A percentile compares a stretch with the other conserved stretches of the same genome.
These are phyloP conservation scores for Abrus pulchellus DNA, from an alignment of 306 rosid species.

Conservation along the genomic window DNA sequence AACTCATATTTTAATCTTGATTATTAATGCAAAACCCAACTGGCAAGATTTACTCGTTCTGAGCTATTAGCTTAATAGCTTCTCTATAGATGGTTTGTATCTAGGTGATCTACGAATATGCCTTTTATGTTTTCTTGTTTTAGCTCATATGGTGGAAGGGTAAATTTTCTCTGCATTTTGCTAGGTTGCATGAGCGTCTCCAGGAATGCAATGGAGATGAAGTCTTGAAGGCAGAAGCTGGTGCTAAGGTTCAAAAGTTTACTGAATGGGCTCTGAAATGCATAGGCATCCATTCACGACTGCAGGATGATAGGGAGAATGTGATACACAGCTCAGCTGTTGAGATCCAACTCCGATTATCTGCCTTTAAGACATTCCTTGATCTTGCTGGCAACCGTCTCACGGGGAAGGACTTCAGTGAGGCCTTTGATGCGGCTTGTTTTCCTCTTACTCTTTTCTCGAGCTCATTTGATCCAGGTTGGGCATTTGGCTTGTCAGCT, in stretches of 20 bases:
- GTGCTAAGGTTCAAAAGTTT: slow-evolving; percentile 85
- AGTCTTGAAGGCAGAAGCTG: slow-evolving; percentile 88
- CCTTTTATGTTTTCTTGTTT: no score
- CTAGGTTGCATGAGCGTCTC: slow-evolving; percentile 88
- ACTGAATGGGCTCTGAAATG: slow-evolving; percentile 95
- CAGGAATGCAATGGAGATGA: slow-evolving; percentile 93
- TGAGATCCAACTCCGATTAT: slow-evolving; percentile 84
- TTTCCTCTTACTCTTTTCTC: slow-evolving; percentile 93
- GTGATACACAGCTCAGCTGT: slow-evolving; percentile 64
- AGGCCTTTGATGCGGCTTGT: slow-evolving; percentile 97
- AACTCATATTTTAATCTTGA: slow-evolving; percentile 15
- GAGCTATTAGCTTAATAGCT: not conserved
- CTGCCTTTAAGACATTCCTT: slow-evolving; percentile 81
- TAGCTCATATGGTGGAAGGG: no score
- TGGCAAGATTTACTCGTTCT: slow-evolving; percentile 1
- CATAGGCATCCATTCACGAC: slow-evolving; percentile 81
- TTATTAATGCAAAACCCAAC: slow-evolving; percentile 14
- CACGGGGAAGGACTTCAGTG: slow-evolving; percentile 88
- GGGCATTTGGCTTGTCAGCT: slow-evolving; percentile 85
- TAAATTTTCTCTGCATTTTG: slow-evolving; percentile 46
- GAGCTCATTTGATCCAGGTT: slow-evolving; percentile 83
- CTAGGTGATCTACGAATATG: no score
- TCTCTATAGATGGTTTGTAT: no score
- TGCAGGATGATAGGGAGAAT: slow-evolving; percentile 63
- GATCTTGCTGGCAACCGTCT: slow-evolving; percentile 92